These are phyloP conservation scores for Pleurotus citrinopileatus DNA, from an alignment of 768 basidiomycete species.

Conservation along the genomic window DNA sequence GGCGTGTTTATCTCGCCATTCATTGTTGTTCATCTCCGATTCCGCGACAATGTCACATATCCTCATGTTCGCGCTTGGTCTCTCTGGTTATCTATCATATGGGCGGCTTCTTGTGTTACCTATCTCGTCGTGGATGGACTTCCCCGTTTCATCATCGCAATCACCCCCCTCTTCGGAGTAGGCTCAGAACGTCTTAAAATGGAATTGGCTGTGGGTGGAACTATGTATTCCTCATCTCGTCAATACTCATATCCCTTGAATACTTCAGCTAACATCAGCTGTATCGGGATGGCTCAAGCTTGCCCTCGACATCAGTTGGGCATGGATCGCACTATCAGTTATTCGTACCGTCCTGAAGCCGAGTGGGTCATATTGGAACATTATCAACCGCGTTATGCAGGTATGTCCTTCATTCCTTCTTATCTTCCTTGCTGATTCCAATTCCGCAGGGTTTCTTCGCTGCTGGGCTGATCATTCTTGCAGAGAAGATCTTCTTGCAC, in stretches of 20 bases:
- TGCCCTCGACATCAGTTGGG: constrained; percentile 61
- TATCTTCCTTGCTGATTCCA: background rate
- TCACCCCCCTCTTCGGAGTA: constrained; percentile 54
- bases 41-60: constrained; percentile 42
- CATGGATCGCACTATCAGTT: constrained; percentile 71
- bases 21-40: constrained; percentile 64
- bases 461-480: constrained; percentile 38
- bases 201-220: constrained; percentile 56
- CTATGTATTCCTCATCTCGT: background rate
- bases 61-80: constrained; percentile 63
- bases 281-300: constrained; percentile 73
- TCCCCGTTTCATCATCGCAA: constrained; percentile 50
- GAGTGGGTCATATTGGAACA: constrained; percentile 62
- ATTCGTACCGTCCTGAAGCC: constrained; percentile 58
- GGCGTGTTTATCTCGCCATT: constrained; percentile 68
- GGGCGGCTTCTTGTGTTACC: constrained; percentile 60
- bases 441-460: constrained; percentile 40
- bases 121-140: constrained; percentile 63
- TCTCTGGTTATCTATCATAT: constrained; percentile 66
- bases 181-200: constrained; percentile 65
- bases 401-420: constrained; percentile 26
- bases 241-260: background rate
- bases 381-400: constrained; percentile 71
- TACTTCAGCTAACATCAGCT: constrained; percentile 55
- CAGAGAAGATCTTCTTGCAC: constrained; percentile 59